Evolutionary conservation across 345 rosid genomes (phyloP).

Genomic region (Salix suchowensis): DNA sequence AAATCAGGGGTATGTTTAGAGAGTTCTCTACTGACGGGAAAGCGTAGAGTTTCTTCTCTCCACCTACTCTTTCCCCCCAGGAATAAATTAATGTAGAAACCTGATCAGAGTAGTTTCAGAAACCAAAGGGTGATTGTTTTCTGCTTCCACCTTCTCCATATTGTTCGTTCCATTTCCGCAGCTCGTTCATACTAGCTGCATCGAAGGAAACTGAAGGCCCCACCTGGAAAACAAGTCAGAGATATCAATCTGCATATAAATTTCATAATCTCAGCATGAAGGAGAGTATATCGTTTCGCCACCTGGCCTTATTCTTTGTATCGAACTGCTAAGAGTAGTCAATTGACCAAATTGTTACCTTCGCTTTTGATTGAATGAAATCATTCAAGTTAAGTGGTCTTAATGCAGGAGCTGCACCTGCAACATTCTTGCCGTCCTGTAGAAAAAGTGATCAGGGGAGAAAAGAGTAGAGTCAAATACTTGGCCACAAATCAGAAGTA

Average conservation of each 20-base stretch:
- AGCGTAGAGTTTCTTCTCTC: neutral
- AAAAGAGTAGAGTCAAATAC: neutral
- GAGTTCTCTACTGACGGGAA: neutral
- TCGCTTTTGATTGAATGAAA: conserved; percentile 72
- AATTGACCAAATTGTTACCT: conserved; percentile 41
- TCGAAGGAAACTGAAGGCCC: conserved; percentile 90
- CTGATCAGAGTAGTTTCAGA: conserved; percentile 28
- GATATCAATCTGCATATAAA: neutral
- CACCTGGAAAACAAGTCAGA: conserved; percentile 39
- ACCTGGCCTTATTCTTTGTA: neutral
- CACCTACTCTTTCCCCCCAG: neutral
- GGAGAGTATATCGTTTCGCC: neutral
- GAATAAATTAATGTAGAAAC: neutral
- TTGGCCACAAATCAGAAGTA: neutral
- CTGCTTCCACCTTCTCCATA: conserved; percentile 96
- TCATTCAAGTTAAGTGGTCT: conserved; percentile 78
- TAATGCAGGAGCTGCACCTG: conserved; percentile 33
- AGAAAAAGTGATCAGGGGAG: neutral
- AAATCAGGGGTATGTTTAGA: neutral
- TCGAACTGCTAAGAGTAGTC: neutral
- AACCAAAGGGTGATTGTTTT: conserved; percentile 80
- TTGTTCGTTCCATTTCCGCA: conserved; percentile 98
- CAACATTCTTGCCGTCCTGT: conserved; percentile 43
- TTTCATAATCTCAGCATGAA: neutral
- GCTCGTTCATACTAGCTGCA: conserved; percentile 87